Evolutionary conservation across 345 rosid genomes (phyloP).

Genomic region (Eutrema japonicum): DNA sequence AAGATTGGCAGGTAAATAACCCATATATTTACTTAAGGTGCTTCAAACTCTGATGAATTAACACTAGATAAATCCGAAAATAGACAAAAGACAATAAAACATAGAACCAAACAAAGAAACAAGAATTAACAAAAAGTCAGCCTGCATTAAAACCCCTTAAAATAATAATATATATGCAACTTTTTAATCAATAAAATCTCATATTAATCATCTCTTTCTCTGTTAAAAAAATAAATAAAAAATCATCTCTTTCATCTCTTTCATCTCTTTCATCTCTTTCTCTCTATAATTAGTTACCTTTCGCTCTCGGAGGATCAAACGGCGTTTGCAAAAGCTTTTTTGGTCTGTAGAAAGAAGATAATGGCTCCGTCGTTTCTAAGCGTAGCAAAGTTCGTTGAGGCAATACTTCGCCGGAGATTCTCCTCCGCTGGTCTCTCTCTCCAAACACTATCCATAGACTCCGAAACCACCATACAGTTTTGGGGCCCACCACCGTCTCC

Average conservation of each 20-base stretch:
- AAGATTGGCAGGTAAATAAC: neutral
- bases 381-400: constrained; percentile 53
- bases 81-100: constrained; percentile 4
- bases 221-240: too few relatives aligned
- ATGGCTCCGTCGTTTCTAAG: constrained; percentile 66
- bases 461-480: constrained; percentile 64
- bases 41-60: neutral
- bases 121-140: constrained; percentile 14
- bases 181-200: neutral
- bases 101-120: constrained; percentile 5
- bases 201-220: neutral
- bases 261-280: neutral
- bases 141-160: neutral
- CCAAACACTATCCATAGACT: constrained; percentile 49
- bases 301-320: neutral
- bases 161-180: neutral
- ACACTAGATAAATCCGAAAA: constrained; percentile 9
- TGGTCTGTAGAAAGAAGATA: neutral
- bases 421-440: constrained; percentile 61
- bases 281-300: neutral
- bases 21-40: neutral
- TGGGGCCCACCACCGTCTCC: constrained; percentile 61
- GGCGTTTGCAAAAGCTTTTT: neutral
- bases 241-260: neutral
- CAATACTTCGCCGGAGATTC: constrained; percentile 68